Evolutionary conservation across 2,329 filamentous ascomycete species (phyloP), one percentile per base, ranked within the genome.

Genomic region (Calonectria henricotiae): DNA sequence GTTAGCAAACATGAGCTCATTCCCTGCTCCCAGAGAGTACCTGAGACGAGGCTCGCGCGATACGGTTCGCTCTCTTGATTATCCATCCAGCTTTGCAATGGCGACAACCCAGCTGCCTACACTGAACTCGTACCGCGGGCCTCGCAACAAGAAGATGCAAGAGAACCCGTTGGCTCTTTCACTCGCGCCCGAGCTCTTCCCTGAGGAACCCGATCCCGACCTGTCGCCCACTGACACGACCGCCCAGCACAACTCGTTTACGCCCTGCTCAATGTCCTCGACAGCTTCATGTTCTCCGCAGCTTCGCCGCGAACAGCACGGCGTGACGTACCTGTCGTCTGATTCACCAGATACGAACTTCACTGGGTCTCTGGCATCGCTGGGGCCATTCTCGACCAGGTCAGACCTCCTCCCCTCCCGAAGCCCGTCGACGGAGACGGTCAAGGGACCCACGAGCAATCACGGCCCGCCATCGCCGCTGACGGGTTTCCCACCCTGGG

Each of bases 401-500:
- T 39, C 60, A 4, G 55, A 62, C 7, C 46, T 63, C 3, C 41
- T n/a, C 8, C 25, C 35, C 15, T 25, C 46, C 3, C 58, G 76
- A 7, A 67, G 71, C 1, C 67, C 75, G 15, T 78, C 76, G 1
- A 46, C 71, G 0, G 70, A 75, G 1, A 78, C 76, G 0, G 67
- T 78, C 5, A 67, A 73, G 32, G 73, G 72, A 4, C 71, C 75
- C 5, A 43, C 44, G 15, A 61, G 46, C 20, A 72, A 75, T 1
- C 62, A 67, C 39, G 73, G 63, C 13, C n/a, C 17, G 2, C 30
- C 54, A 0, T 74, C 75, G 3, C 79, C 78, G 0, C 65, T 79
- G 3, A 80, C 77, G 1, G 76, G 76, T 5, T 80, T 80, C 32
- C 79, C 79, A 11, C 75, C 76, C 2, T 78, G 76, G 76, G 61